These are phyloP conservation scores for Asclepias syriaca DNA, from an alignment of 257 asterid species.

Conservation along the genomic window DNA sequence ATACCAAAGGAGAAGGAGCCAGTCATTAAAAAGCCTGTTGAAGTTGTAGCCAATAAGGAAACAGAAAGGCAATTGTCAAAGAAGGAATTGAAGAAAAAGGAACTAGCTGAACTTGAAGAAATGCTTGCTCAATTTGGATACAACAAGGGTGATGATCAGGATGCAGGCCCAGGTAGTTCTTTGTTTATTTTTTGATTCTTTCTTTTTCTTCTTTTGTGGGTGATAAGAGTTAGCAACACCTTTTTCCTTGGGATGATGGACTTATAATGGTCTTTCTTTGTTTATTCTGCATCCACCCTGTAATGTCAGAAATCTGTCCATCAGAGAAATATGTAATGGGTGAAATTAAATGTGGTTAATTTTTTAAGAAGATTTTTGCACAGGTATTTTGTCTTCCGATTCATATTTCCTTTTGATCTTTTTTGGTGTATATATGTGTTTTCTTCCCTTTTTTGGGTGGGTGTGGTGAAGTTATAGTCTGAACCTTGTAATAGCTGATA, in stretches of 20 bases:
- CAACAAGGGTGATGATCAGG: conserved; percentile 43
- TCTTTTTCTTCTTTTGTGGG: neutral
- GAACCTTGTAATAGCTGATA: neutral
- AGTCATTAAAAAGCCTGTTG: conserved; percentile 37
- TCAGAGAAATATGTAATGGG: neutral
- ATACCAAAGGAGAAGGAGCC: conserved; percentile 46
- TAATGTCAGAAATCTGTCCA: neutral
- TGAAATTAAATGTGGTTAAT: neutral
- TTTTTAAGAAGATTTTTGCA: neutral
- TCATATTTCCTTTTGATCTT: neutral
- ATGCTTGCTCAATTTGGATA: conserved; percentile 82
- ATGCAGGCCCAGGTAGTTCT: conserved; percentile 52
- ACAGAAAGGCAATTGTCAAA: conserved; percentile 88
- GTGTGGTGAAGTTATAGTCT: neutral
- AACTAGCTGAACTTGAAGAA: conserved; percentile 93
- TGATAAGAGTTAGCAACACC: neutral
- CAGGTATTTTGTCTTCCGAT: neutral
- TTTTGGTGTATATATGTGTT: neutral
- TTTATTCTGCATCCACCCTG: neutral
- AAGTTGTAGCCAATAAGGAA: conserved; percentile 59
- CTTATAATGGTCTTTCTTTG: neutral
- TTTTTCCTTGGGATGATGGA: neutral
- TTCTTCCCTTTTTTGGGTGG: too few species aligned
- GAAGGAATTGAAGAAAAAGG: conserved; percentile 93
- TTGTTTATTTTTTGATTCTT: neutral